These are phyloP conservation scores for Obba rivulosa DNA, from an alignment of 768 basidiomycete genomes.

Conservation along the genomic window DNA sequence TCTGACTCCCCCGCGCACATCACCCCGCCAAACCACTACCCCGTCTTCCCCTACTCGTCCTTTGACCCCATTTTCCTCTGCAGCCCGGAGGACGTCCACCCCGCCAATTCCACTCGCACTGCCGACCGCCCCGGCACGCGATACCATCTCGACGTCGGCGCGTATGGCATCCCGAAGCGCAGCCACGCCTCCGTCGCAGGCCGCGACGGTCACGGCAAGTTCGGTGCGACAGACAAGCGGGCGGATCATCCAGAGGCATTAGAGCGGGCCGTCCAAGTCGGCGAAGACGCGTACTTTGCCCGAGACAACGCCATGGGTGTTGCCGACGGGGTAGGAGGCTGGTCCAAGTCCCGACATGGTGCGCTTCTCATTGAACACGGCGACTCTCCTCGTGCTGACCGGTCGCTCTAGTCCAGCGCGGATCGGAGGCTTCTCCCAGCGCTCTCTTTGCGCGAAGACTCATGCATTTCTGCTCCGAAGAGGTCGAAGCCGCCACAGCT, in stretches of 20 bases:
- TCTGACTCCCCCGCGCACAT: conserved; percentile 25
- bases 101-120: conserved; percentile 9
- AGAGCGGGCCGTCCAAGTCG: conserved; percentile 68
- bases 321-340: conserved; percentile 94
- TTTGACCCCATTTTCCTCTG: conserved; percentile 27
- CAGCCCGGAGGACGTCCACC: conserved; percentile 4
- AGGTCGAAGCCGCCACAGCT: conserved; percentile 31
- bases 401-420: conserved; percentile 4
- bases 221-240: conserved; percentile 1
- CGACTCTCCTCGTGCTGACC: conserved; percentile 3
- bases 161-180: conserved; percentile 80
- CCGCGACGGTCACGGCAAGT: conserved; percentile 18
- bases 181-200: conserved; percentile 19
- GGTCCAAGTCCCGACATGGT: conserved; percentile 54
- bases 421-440: conserved; percentile 33
- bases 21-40: conserved; percentile 27
- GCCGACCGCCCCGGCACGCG: conserved; percentile 27
- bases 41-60: conserved; percentile 34
- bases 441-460: conserved; percentile 71
- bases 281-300: conserved; percentile 89
- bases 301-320: conserved; percentile 86
- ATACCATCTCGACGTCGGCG: conserved; percentile 67
- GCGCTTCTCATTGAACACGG: not conserved
- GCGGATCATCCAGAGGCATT: conserved; percentile 23
- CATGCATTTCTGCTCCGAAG: conserved; percentile 80